phyloP scores from a whole-genome alignment of 345 rosid species.

The Salix arbutifolia region DNA sequence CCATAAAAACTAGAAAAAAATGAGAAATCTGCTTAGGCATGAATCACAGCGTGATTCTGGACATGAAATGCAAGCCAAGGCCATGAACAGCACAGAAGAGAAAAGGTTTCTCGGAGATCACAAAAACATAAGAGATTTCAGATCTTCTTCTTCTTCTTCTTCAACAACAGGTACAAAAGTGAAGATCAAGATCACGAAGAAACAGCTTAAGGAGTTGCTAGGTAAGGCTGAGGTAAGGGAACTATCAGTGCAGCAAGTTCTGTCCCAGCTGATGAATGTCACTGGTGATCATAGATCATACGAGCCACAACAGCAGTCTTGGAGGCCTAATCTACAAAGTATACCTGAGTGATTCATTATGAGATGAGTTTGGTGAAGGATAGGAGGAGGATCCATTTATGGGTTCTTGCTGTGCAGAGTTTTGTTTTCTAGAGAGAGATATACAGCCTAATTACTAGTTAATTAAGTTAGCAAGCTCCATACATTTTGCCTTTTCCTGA shows the following conservation, averaged over 20 bases:
- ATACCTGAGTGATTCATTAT: conserved; percentile 42
- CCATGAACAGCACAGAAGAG: background rate
- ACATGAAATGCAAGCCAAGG: background rate
- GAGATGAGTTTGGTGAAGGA: background rate
- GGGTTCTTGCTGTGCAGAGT: background rate
- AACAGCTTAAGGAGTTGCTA: conserved; percentile 49
- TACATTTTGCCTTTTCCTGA: background rate
- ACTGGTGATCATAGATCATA: background rate
- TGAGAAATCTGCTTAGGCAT: conserved; percentile 52
- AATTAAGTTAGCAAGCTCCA: background rate
- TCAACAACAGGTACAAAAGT: conserved; percentile 18
- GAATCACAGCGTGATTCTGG: conserved; percentile 17
- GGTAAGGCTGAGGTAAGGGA: conserved; percentile 38
- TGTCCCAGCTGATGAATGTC: conserved; percentile 30
- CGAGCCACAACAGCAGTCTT: conserved; percentile 35
- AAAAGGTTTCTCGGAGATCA: conserved; percentile 8
- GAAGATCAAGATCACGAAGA: conserved; percentile 56
- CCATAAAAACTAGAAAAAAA: background rate
- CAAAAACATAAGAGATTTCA: background rate
- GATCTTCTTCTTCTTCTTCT: conserved; percentile 10
- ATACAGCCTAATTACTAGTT: background rate
- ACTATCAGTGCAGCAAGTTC: conserved; percentile 39
- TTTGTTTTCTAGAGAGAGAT: background rate
- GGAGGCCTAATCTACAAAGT: conserved; percentile 63
- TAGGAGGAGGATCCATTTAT: background rate